Evolutionary conservation across 495 filamentous ascomycete species (phyloP), one percentile per base, ranked within the genome.

Genomic region (Pseudoneurospora amorphoporcata): DNA sequence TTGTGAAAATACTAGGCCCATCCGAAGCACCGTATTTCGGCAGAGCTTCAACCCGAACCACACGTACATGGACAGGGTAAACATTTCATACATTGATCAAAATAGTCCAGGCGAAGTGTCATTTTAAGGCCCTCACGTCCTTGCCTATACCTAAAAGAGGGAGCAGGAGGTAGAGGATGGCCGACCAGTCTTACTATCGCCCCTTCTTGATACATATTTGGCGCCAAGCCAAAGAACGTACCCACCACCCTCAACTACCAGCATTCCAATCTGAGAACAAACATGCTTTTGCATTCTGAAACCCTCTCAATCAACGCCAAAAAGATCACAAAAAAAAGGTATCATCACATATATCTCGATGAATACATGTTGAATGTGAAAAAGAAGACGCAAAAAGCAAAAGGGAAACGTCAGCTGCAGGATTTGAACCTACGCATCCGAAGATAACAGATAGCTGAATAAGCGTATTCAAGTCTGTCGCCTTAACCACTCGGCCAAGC

Each of bases 401-500:
- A 72, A 72, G 19, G 38, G 38, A 45, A 70, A 39, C 73, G 78
- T 69, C 72, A 75, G 42, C 73, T 73, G 75, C 73, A 77, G 68
- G 77, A 76, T 75, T 79, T 72, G 77, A 79, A 79, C 77, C 69
- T 77, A 70, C 74, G 77, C 71, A 74, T 74, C 73, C 76, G 76
- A 77, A 77, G 73, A 74, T 74, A 79, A 76, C 75, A 77, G 76
- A 76, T 79, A 70, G 39, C 77, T 37, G 40, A 77, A 76, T 43
- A 38, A 71, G 32, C n/a, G 53, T 72, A 76, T 77, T 79, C 76
- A 77, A 77, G 77, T 76, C 74, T 77, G 73, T 76, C 76, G 76
- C 76, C 76, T 74, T 76, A 77, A 77, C 76, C 76, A 77, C 76
- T 77, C 76, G 76, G 76, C 76, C 76, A 77, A 74, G 74, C 53